Conservation (phyloP, 2,329 filamentous ascomycete species). For the Botryotinia calthae region DNA sequence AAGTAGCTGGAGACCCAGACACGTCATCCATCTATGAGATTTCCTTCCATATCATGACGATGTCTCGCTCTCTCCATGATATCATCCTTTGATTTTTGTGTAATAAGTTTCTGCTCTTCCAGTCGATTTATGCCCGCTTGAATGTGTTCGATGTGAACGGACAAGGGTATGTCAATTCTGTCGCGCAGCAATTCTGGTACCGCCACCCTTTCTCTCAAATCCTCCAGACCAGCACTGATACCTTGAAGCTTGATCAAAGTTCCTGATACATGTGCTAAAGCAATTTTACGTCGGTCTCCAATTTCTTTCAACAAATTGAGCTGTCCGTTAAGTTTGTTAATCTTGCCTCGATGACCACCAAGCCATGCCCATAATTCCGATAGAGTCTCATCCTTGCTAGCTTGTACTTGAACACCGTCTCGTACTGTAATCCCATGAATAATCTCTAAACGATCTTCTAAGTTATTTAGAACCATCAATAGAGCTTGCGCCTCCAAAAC, state of each 20-base stretch:
- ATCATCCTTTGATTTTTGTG: conserved; percentile 58
- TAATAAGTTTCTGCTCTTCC: conserved; percentile 59
- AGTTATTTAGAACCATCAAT: conserved; percentile 60
- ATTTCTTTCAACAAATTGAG: conserved; percentile 64
- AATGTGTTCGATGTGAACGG: conserved; percentile 74
- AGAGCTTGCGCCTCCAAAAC: conserved; percentile 70
- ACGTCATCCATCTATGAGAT: conserved; percentile 32
- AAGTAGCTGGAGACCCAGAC: background rate
- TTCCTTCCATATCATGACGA: conserved; percentile 44
- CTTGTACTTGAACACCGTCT: conserved; percentile 58
- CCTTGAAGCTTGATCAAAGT: conserved; percentile 71
- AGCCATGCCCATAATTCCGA: conserved; percentile 71
- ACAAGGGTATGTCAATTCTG: conserved; percentile 57
- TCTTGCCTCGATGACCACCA: conserved; percentile 62
- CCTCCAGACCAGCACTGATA: conserved; percentile 68
- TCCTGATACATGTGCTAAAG: conserved; percentile 64
- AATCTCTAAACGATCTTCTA: conserved; percentile 66
- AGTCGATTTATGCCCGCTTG: conserved; percentile 69
- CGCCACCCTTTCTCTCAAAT: conserved; percentile 68
- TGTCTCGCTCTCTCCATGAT: conserved; percentile 52
- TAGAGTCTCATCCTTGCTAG: conserved; percentile 63
- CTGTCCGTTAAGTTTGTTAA: conserved; percentile 61
- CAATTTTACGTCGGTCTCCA: conserved; percentile 61
- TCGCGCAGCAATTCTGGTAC: conserved; percentile 60
- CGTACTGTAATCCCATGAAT: conserved; percentile 68